Percentiles rank a stretch among this genome's conserved stretches.
phyloP scores from a whole-genome alignment of 2,329 filamentous ascomycete species.

The Bimuria novae-zelandiae region DNA sequence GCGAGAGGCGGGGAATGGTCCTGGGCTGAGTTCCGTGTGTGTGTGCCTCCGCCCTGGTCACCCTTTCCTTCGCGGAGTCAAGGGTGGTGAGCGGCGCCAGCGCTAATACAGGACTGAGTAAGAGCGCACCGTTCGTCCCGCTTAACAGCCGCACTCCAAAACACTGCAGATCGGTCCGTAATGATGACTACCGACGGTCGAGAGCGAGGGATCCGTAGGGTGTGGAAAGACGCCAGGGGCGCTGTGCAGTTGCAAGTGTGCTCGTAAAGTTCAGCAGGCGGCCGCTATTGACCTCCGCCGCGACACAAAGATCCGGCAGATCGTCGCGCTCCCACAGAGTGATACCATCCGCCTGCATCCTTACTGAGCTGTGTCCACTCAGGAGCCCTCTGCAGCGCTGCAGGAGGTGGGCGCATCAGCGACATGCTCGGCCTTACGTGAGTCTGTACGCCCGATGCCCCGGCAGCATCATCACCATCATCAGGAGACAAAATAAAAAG shows the following conservation, averaged over 20 bases:
- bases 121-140: not conserved
- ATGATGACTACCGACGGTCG: not conserved
- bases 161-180: not conserved
- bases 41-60: constrained; percentile 11
- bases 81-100: constrained; percentile 15
- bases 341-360: not conserved
- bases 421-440: constrained; percentile 4
- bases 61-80: constrained; percentile 7
- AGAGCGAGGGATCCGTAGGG: not conserved
- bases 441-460: not conserved
- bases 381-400: not conserved
- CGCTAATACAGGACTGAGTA: constrained; percentile 7
- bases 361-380: constrained; percentile 4
- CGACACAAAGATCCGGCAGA: constrained; percentile 3
- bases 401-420: not conserved
- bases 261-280: not conserved
- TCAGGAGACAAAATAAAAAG: not conserved
- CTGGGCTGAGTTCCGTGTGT: constrained; percentile 21
- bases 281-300: not conserved
- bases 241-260: not conserved
- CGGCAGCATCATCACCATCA: not conserved
- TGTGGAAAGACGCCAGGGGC: not conserved
- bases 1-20: constrained; percentile 26
- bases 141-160: not conserved
- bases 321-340: not conserved